Percentiles rank a stretch among this genome's conserved stretches.
Conservation (phyloP, 1,284 basidiomycete genomes). For the Pseudomicrostroma phylloplanum region DNA sequence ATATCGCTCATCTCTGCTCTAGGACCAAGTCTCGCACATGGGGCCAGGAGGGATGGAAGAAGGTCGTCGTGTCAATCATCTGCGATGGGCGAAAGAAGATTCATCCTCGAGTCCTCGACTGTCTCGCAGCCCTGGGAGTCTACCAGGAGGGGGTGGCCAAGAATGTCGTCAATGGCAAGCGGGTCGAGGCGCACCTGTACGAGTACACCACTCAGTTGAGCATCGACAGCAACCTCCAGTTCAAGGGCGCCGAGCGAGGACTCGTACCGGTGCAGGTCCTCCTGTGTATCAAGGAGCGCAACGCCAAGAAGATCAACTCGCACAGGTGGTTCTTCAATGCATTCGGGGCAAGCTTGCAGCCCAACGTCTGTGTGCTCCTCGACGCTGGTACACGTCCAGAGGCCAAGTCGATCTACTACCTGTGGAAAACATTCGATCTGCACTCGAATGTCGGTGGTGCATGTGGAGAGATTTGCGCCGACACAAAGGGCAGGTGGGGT, state of each 20-base stretch:
- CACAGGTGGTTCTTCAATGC: slow-evolving; percentile 58
- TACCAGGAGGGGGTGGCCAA: slow-evolving; percentile 72
- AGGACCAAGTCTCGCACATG: slow-evolving; percentile 90
- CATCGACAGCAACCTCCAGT: slow-evolving; percentile 78
- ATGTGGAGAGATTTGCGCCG: slow-evolving; percentile 61
- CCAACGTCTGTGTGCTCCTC: slow-evolving; percentile 86
- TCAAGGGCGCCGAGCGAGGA: slow-evolving; percentile 87
- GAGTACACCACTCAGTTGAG: slow-evolving; percentile 91
- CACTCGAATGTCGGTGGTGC: slow-evolving; percentile 76
- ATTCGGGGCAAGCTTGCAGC: slow-evolving; percentile 53
- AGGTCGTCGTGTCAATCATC: slow-evolving; percentile 64
- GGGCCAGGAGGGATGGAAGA: slow-evolving; percentile 95
- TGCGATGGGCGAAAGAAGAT: slow-evolving; percentile 88
- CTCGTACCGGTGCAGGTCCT: slow-evolving; percentile 53
- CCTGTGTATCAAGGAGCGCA: slow-evolving; percentile 48
- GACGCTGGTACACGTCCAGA: slow-evolving; percentile 98
- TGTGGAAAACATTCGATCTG: slow-evolving; percentile 88
- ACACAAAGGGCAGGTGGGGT: slow-evolving; percentile 44
- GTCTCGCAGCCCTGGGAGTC: slow-evolving; percentile 58
- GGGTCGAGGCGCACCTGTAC: slow-evolving; percentile 87
- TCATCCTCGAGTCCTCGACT: slow-evolving; percentile 88
- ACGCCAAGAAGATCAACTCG: slow-evolving; percentile 66
- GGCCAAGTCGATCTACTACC: slow-evolving; percentile 90
- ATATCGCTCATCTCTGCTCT: slow-evolving; percentile 62
- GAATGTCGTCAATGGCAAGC: slow-evolving; percentile 76